These are phyloP conservation scores for Alisma plantagoaquatica DNA, from an alignment of 106 monocot genomes.

Conservation along the genomic window DNA sequence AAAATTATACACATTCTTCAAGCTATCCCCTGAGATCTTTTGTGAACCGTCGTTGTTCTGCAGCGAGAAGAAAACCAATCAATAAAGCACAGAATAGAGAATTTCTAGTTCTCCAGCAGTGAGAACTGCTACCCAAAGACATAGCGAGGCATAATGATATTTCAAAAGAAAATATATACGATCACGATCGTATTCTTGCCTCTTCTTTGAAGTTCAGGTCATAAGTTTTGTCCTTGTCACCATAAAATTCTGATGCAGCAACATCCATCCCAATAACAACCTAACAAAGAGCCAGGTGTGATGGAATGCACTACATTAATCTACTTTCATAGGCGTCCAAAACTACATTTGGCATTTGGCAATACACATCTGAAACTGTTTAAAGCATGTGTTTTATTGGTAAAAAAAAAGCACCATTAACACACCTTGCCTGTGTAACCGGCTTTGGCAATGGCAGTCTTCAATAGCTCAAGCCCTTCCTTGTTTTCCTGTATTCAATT, in stretches of 20 bases:
- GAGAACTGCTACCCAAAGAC: too few species aligned
- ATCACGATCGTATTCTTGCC: slow-evolving; percentile 44
- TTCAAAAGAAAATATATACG: too few species aligned
- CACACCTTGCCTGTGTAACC: slow-evolving; percentile 28
- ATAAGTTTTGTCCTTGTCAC: slow-evolving; percentile 75
- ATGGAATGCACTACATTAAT: too few species aligned
- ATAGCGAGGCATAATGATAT: background rate
- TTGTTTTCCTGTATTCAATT: slow-evolving; percentile 18
- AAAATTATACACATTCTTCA: slow-evolving; percentile 88
- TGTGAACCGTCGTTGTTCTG: slow-evolving; percentile 97
- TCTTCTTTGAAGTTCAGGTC: slow-evolving; percentile 93
- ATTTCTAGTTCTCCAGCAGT: too few species aligned
- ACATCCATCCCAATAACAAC: slow-evolving; percentile 99
- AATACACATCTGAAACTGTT: too few species aligned
- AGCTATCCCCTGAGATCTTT: slow-evolving; percentile 84
- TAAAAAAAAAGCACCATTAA: too few species aligned
- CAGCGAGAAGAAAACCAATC: too few species aligned
- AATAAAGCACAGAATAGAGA: too few species aligned
- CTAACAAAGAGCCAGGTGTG: too few species aligned
- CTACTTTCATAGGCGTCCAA: too few species aligned
- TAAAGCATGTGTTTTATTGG: too few species aligned
- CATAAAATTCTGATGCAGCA: slow-evolving; percentile 92
- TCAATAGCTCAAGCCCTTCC: slow-evolving; percentile 34
- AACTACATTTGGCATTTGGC: too few species aligned
- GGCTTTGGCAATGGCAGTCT: slow-evolving; percentile 22